These are phyloP conservation scores for Byssoonygena ceratinophila DNA, from an alignment of 2,329 filamentous ascomycete species.

Conservation along the genomic window DNA sequence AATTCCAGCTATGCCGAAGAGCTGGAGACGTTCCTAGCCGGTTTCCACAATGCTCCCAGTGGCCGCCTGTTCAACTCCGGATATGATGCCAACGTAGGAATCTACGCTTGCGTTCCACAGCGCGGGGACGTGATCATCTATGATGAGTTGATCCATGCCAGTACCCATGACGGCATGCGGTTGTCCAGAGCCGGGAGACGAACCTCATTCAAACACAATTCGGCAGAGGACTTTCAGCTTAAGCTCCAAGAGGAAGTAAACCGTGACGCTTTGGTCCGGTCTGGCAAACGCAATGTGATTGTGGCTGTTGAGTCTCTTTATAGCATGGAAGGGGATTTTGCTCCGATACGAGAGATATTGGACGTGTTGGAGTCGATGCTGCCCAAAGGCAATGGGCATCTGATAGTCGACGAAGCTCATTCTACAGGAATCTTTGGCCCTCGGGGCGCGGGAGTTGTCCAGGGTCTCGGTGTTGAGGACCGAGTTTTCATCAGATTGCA, in stretches of 20 bases:
- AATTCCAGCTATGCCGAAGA: conserved; percentile 51
- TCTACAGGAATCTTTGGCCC: conserved; percentile 43
- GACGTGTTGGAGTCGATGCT: conserved; percentile 47
- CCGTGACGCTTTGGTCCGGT: conserved; percentile 25
- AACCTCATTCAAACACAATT: conserved; percentile 42
- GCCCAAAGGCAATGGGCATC: conserved; percentile 46
- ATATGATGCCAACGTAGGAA: conserved; percentile 55
- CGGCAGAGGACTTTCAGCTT: conserved; percentile 27
- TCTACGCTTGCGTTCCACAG: conserved; percentile 52
- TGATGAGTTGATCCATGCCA: conserved; percentile 68
- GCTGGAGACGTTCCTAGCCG: conserved; percentile 49
- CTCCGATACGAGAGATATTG: conserved; percentile 52
- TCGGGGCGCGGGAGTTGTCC: conserved; percentile 42
- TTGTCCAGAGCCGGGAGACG: conserved; percentile 46
- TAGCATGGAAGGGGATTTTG: conserved; percentile 73
- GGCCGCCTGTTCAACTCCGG: conserved; percentile 55
- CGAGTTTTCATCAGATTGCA: conserved; percentile 43
- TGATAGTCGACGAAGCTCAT: conserved; percentile 50
- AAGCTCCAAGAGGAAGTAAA: conserved; percentile 27
- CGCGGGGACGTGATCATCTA: conserved; percentile 55
- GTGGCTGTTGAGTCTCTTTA: conserved; percentile 63
- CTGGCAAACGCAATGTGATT: conserved; percentile 48
- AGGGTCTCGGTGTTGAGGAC: conserved; percentile 41
- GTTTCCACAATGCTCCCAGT: conserved; percentile 48
- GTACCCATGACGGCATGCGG: conserved; percentile 66